Percentiles rank a stretch among this genome's conserved stretches.
Conservation (phyloP, 2,329 filamentous ascomycete species). For the Botrytis sinoallii region DNA sequence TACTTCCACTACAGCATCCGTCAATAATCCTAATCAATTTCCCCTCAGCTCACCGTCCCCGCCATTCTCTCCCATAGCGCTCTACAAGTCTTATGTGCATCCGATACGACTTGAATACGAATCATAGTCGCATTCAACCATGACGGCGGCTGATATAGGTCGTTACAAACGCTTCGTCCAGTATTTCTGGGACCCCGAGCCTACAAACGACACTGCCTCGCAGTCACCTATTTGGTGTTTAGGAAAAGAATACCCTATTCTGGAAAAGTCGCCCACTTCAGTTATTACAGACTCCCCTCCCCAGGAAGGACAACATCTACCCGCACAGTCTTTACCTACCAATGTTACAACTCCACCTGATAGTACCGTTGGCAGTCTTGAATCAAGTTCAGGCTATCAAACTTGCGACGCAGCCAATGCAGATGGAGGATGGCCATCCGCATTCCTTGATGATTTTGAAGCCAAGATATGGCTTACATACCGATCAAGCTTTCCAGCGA, state of each 20-base stretch:
- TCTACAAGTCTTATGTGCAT: slow-evolving; percentile 12
- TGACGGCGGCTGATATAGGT: slow-evolving; percentile 70
- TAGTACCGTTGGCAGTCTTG: slow-evolving; percentile 35
- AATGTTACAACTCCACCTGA: slow-evolving; percentile 35
- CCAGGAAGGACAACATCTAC: slow-evolving; percentile 20
- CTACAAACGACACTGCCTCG: slow-evolving; percentile 68
- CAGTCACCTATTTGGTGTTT: slow-evolving; percentile 82
- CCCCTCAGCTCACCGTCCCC: slow-evolving; percentile 1
- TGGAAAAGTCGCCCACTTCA: slow-evolving; percentile 21
- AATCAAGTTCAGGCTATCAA: slow-evolving; percentile 31
- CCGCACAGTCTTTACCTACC: slow-evolving; percentile 14
- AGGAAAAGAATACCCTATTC: slow-evolving; percentile 52
- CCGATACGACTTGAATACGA: neutral
- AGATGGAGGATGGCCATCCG: slow-evolving; percentile 69
- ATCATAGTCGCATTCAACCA: slow-evolving; percentile 21
- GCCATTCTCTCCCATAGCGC: neutral
- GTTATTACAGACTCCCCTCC: slow-evolving; percentile 21
- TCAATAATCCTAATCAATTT: neutral
- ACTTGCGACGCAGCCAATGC: slow-evolving; percentile 28
- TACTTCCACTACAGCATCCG: neutral
- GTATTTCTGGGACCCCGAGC: slow-evolving; percentile 89
- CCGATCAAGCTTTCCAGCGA: slow-evolving; percentile 78
- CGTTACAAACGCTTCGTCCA: slow-evolving; percentile 81
- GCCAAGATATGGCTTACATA: slow-evolving; percentile 97
- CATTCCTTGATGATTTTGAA: slow-evolving; percentile 90